Base-by-base conservation (phyloP, 805 yeast genomes). In the Wickerhamiella azyma region DNA sequence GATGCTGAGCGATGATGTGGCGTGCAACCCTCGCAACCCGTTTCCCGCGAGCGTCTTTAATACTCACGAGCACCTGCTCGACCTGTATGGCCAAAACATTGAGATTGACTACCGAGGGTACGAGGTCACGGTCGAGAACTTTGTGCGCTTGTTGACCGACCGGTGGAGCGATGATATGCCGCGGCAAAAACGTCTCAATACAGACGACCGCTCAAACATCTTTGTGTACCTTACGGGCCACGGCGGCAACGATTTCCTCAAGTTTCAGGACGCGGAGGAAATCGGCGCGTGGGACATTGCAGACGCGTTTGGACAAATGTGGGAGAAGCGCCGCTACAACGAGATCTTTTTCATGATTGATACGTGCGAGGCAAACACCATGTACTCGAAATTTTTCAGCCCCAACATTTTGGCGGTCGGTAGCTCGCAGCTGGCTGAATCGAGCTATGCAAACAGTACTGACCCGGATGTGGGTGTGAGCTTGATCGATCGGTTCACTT, bases 221-320 rank as follows among this genome's bases (percentile, higher is more conserved):
- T 84, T 92, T 63, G 81, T 92, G 24, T 92, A 92, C 61, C 72
- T 92, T 78, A 92, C 98, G 1, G 99, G 99, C 19, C 99, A 92
- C 63, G 99, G 99, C 19, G 99, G 99, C 44, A 85, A 88, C 57
- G 97, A 92, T 63, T 92, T 92, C 63, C 72, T 92, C 56, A 92
- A 92, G 64, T 92, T 92, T 63, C 99, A 92, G 66, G 99, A 92
- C 60, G 96, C 97, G 9, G 98, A 92, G 62, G 98, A 92, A 58
- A 86, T 92, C 48, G 86, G 95, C 1, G 79, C 95, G 9, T 81
- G 85, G 66, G 99, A 92, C 64, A 74, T 92, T 50, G 97, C 98
- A 1, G 95, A 92, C 65, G 97, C 97, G 2, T 85, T 92, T 66
- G 94, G 77, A 44, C 96, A 92, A 61, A 92, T 92, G 98, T 77